A percentile compares a stretch with the other conserved stretches of the same genome.
phyloP scores from a whole-genome alignment of 2,329 filamentous ascomycete species.

The Sarocladiaceae sp. region DNA sequence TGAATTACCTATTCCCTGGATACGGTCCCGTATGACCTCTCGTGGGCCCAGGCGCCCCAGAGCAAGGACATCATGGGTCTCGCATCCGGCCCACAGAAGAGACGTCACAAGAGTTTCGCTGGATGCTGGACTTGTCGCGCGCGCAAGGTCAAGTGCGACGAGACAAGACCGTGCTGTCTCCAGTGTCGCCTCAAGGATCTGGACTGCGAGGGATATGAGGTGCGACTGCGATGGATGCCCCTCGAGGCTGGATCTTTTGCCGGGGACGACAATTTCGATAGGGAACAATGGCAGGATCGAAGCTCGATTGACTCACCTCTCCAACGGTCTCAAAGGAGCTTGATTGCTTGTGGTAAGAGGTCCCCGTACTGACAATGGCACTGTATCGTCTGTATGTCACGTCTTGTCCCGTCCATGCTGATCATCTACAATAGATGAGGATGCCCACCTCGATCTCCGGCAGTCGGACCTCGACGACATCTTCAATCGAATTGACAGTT shows the following conservation, averaged over 20 bases:
- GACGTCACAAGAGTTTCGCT: conserved; percentile 3
- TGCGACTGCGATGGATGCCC: conserved; percentile 1
- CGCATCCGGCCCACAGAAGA: too few species aligned
- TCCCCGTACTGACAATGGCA: too few species aligned
- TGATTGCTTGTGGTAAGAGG: background rate
- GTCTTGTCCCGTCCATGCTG: too few species aligned
- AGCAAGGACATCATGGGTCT: too few species aligned
- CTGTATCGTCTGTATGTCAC: too few species aligned
- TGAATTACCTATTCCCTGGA: too few species aligned
- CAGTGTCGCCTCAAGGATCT: conserved; percentile 19
- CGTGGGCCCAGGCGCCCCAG: too few species aligned
- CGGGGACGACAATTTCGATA: background rate
- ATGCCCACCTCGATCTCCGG: background rate
- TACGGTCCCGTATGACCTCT: too few species aligned
- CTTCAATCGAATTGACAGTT: background rate
- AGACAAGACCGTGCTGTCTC: conserved; percentile 27
- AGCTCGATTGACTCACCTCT: background rate
- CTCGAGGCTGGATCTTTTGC: background rate
- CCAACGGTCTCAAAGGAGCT: background rate
- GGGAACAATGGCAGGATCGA: too few species aligned
- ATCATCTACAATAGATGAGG: too few species aligned
- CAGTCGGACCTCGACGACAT: background rate
- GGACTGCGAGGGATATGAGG: background rate
- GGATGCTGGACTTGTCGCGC: conserved; percentile 27
- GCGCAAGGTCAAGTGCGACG: conserved; percentile 40